Base-by-base conservation (phyloP, 345 rosid genomes). In the Eucalyptus microcorys region DNA sequence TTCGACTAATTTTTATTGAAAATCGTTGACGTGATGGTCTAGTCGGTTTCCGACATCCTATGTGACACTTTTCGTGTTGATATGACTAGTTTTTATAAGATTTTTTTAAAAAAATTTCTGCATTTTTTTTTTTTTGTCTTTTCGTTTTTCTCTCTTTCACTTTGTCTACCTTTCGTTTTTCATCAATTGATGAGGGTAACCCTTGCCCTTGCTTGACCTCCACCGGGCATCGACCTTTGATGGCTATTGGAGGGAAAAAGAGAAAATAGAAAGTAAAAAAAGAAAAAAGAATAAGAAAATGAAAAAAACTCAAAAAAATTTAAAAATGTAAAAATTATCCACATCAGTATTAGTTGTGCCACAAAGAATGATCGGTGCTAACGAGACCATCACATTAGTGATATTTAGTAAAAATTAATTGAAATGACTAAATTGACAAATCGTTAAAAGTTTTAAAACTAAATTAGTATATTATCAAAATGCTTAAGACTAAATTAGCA, bases 1-100 rank as follows among this genome's bases (percentile, higher is more conserved):
- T 53, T 0, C 2, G 4, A 53, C 4, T 1, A 53, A 53, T 19
- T 53, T 52, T 7, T 52, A 21, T 2, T 7, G 1, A 4, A 53
- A 53, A 53, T 53, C 1, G 0, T 0, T 21, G 0, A 53, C 4
- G 2, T 53, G 2, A 8, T 8, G 5, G 59, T 53, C 26, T 53
- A 53, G 26, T 50, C 8, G 2, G 1, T 0, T 50, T 50, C 0
- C 1, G 2, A 21, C 53, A 6, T 50, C 21, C 8, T 3, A 50
- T 2, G 0, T 2, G 0, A 0, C 52, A 49, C 0, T 0, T 0
- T 1, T 0, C 7, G 7, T 3, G 0, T 49, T 49, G 3, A 49
- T 7, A 1, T 49, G 50, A 6, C 21, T 49, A 49, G 16, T 49
- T 49, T 49, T 49, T 49, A 49, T 1, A 49, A 49, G 0, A 49